phyloP scores from a whole-genome alignment of 768 basidiomycete genomes.

The Boletus sp. region DNA sequence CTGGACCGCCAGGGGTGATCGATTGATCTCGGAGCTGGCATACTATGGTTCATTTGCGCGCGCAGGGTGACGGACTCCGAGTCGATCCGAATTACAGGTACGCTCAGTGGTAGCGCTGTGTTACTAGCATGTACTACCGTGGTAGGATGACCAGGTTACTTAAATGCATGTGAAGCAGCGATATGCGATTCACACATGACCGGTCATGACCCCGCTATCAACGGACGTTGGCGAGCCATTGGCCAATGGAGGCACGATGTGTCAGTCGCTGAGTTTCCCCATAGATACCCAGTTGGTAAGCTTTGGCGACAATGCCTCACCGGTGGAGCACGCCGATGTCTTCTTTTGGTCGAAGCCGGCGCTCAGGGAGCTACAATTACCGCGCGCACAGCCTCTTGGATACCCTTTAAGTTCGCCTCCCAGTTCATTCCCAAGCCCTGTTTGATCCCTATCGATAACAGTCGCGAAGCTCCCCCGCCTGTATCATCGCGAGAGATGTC shows the following conservation, averaged over 20 bases:
- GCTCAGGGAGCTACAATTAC: background rate
- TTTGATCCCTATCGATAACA: slow-evolving; percentile 1
- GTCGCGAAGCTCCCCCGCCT: background rate
- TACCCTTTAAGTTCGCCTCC: slow-evolving; percentile 13
- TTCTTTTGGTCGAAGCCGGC: background rate
- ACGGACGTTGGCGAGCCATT: background rate
- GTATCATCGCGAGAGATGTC: slow-evolving; percentile 16
- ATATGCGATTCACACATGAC: background rate
- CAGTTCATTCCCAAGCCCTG: slow-evolving; percentile 5
- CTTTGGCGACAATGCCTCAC: background rate
- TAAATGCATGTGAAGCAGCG: background rate
- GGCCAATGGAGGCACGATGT: background rate
- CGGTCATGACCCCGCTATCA: slow-evolving; percentile 9
- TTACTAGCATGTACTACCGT: background rate
- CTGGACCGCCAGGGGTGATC: too few species aligned
- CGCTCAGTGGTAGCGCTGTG: too few species aligned
- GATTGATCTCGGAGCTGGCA: too few species aligned
- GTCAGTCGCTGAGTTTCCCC: background rate
- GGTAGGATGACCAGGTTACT: background rate
- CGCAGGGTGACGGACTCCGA: too few species aligned
- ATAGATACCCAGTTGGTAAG: background rate
- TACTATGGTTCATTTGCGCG: too few species aligned
- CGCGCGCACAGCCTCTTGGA: slow-evolving; percentile 19
- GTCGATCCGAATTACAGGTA: background rate
- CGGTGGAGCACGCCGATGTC: background rate